phyloP scores from a whole-genome alignment of 2,329 filamentous ascomycete genomes.

The Bertia moriformis region DNA sequence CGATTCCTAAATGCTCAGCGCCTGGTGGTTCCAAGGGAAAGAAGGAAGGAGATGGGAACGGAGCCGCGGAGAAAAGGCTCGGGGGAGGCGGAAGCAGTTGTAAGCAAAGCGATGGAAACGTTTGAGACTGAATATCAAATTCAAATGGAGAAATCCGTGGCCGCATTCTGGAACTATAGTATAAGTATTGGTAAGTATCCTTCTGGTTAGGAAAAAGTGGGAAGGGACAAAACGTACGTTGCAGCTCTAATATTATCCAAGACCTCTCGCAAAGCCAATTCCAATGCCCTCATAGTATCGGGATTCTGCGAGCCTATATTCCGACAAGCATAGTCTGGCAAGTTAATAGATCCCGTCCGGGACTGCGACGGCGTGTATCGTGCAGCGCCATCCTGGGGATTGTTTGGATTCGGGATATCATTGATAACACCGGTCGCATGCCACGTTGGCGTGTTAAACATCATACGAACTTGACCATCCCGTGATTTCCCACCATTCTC shows the following conservation, averaged over 20 bases:
- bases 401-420: neutral
- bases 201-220: neutral
- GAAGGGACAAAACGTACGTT: neutral
- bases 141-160: neutral
- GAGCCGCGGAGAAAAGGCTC: neutral
- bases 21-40: neutral
- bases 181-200: neutral
- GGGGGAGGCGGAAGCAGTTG: neutral
- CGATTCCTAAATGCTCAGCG: neutral
- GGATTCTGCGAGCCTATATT: neutral
- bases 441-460: conserved; percentile 1
- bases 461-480: neutral
- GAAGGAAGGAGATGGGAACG: neutral
- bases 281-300: neutral
- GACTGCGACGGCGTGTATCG: neutral
- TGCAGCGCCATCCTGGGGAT: neutral
- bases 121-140: neutral
- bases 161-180: neutral
- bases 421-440: conserved; percentile 1
- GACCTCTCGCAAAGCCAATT: conserved; percentile 1
- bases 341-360: neutral
- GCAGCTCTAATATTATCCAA: neutral
- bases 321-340: neutral
- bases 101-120: neutral
- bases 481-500: neutral